phyloP scores from a whole-genome alignment of 2,329 filamentous ascomycete species.

The Colletotrichum neosansevieriae region DNA sequence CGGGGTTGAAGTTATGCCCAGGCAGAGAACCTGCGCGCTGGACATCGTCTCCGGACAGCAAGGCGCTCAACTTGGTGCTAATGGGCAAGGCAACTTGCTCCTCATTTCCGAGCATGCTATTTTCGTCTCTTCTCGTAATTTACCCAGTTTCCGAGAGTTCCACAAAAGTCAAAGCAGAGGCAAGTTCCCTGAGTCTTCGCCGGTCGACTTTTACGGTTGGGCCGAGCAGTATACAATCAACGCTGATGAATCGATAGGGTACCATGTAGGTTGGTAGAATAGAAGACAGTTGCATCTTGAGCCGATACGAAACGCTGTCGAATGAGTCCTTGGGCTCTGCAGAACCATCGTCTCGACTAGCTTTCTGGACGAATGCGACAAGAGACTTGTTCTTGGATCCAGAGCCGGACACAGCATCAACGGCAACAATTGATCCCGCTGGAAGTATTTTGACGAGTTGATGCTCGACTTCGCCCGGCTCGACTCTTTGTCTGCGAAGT shows the following conservation, averaged over 20 bases:
- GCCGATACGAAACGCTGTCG: background rate
- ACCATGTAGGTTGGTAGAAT: conserved; percentile 44
- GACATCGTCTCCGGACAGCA: conserved; percentile 12
- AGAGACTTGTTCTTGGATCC: conserved; percentile 16
- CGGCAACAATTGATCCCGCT: conserved; percentile 1
- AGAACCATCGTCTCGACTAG: background rate
- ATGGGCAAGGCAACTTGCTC: conserved; percentile 22
- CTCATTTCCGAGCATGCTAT: background rate
- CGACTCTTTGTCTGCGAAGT: conserved; percentile 50
- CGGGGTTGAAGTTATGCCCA: conserved; percentile 32
- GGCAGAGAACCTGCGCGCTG: background rate
- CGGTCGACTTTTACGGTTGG: conserved; percentile 43
- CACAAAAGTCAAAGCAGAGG: background rate
- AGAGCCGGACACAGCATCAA: conserved; percentile 12
- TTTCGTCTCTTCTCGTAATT: background rate
- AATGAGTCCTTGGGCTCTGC: background rate
- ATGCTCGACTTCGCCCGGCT: conserved; percentile 49
- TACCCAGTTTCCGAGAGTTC: background rate
- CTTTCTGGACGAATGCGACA: conserved; percentile 28
- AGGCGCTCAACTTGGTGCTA: conserved; percentile 22
- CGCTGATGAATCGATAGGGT: conserved; percentile 36
- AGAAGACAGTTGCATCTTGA: conserved; percentile 13
- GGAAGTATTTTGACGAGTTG: conserved; percentile 33
- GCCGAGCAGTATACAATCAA: conserved; percentile 39
- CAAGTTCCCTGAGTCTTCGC: background rate